Evolutionary conservation across 2,329 filamentous ascomycete genomes (phyloP).

Genomic region (Aspergillus aculeatinus): DNA sequence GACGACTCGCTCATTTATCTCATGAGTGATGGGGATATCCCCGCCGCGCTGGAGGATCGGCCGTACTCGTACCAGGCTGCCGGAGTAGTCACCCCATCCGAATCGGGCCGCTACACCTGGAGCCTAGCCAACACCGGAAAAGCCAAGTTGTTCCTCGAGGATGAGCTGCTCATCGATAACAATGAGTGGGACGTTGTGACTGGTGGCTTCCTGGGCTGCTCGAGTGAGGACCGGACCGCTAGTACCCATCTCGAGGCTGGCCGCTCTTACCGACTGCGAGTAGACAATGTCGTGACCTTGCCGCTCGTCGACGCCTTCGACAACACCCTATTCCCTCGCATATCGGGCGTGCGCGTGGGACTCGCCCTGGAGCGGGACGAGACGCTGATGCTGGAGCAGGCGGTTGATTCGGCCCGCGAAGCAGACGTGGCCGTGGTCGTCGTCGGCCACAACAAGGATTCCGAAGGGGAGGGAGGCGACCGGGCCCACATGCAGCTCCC

Average conservation of each 20-base stretch:
- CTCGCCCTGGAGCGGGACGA: not conserved
- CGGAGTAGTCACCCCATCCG: conserved; percentile 2
- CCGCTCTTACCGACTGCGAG: not conserved
- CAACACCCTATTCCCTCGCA: not conserved
- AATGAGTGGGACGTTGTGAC: not conserved
- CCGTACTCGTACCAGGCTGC: conserved; percentile 5
- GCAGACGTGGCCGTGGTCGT: conserved; percentile 13
- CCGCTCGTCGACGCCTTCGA: conserved; percentile 1
- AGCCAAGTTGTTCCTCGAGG: not conserved
- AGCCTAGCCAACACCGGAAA: conserved; percentile 5
- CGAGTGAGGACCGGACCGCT: not conserved
- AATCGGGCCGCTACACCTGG: conserved; percentile 3
- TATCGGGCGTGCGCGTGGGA: conserved; percentile 1
- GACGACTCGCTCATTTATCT: conserved; percentile 5
- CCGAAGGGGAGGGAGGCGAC: conserved; percentile 16
- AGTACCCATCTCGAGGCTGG: not conserved
- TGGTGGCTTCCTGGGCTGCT: conserved; percentile 2
- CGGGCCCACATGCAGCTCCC: conserved; percentile 14
- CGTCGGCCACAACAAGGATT: conserved; percentile 13
- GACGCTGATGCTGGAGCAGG: not conserved
- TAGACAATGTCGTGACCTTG: conserved; percentile 2
- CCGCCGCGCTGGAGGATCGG: not conserved
- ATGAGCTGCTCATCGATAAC: conserved; percentile 1
- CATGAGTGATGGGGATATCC: conserved; percentile 8
- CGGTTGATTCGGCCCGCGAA: conserved; percentile 5